Evolutionary conservation across 73 alveolate genomes (phyloP), one percentile per base, ranked within the genome.

Genomic region (Tetrahymena borealis): DNA sequence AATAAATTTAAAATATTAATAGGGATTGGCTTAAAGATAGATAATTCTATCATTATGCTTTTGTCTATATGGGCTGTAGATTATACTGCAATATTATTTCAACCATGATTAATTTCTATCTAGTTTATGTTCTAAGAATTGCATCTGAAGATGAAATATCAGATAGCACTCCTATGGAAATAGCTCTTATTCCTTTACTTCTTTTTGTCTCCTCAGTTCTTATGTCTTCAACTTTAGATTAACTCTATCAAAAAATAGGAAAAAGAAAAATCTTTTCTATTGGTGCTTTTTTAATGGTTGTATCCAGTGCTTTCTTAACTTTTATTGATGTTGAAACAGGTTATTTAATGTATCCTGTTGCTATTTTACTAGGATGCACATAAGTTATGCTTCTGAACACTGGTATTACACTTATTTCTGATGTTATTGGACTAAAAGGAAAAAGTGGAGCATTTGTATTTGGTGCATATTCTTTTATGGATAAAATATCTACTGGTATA

Each of bases 361-460:
- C 98, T 7, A 91, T 96, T 38, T 43, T 96, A 3, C 91, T 94
- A 41, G 98, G 98, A 3, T 43, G 94, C 11, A 96, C 97, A 18
- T 90, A 94, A 31, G 98, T 96, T 32, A 96, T 96, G 31, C 94
- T 95, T 91, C 41, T 94, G 7, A 96, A 96, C 39, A 96, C 98
- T 18, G 98, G 97, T 6, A 96, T 96, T 15, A 94, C 96, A 32
- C 39, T 94, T 2, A 96, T 96, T 20, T 94, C 97, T 39, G 99
- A 97, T 93, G 99, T 97, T 35, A 97, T 97, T 39, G 99, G 99
- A 9, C 78, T 94, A 20, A 95, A 94, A 40, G 98, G 96, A 18
- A 78, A 94, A 36, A 96, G 97, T 90, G 95, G 97, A 13, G 99
- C 99, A 2, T 97, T 97, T 91, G 99, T 97, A n/a, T 97, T 94